These are phyloP conservation scores for Datura wrightii DNA, from an alignment of 257 asterid species.

Conservation along the genomic window DNA sequence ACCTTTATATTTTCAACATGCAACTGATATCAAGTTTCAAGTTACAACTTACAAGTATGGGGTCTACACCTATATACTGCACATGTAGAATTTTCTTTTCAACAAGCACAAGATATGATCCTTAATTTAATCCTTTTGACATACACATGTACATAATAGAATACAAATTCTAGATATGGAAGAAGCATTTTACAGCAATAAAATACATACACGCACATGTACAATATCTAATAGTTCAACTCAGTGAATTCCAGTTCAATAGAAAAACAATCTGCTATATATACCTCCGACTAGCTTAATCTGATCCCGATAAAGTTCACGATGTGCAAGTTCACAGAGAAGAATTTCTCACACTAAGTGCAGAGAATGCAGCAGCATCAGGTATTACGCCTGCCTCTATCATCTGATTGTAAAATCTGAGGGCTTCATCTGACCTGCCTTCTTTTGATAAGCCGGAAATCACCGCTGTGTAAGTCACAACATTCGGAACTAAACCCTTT, in stretches of 20 bases:
- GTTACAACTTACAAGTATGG: neutral
- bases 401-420: slow-evolving; percentile 79
- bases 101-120: slow-evolving; percentile 9
- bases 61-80: slow-evolving; percentile 37
- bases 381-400: slow-evolving; percentile 64
- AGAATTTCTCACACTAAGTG: slow-evolving; percentile 43
- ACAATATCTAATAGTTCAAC: neutral
- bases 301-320: neutral
- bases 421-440: slow-evolving; percentile 83
- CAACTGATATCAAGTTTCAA: neutral
- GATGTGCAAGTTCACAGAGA: slow-evolving; percentile 1
- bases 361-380: slow-evolving; percentile 67
- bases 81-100: slow-evolving; percentile 25
- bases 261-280: neutral
- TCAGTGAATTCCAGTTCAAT: neutral
- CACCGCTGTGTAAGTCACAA: slow-evolving; percentile 63
- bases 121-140: neutral
- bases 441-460: slow-evolving; percentile 70
- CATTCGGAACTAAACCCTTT: slow-evolving; percentile 50
- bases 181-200: neutral
- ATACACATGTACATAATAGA: neutral
- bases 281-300: neutral
- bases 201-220: neutral
- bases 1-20: neutral
- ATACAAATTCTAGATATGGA: neutral